These are phyloP conservation scores for Paracorniculantispora psalliotae DNA, from an alignment of 2,329 filamentous ascomycete species.

Conservation along the genomic window DNA sequence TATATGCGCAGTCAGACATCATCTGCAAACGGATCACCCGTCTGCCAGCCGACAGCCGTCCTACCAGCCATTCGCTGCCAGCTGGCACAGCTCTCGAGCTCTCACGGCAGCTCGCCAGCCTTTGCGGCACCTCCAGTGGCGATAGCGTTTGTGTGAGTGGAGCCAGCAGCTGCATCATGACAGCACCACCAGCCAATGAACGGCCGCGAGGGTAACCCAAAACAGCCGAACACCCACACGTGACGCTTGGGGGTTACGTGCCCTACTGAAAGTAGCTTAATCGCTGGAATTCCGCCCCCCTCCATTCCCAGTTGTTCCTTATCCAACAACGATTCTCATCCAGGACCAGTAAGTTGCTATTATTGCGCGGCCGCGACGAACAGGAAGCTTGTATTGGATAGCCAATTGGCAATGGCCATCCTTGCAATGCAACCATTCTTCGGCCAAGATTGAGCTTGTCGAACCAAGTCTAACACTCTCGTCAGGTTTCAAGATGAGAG, in stretches of 20 bases:
- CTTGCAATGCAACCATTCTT: not conserved
- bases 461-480: constrained; percentile 19
- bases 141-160: constrained; percentile 3
- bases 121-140: not conserved
- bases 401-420: not conserved
- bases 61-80: not conserved
- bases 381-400: constrained; percentile 1
- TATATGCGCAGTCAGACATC: not conserved
- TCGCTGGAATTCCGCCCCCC: constrained; percentile 26
- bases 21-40: not conserved
- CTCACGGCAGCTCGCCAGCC: not conserved
- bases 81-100: not conserved
- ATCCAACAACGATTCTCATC: constrained; percentile 44
- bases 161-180: not conserved
- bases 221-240: constrained; percentile 23
- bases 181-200: not conserved
- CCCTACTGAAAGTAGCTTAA: constrained; percentile 32
- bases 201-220: not conserved
- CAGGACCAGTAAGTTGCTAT: constrained; percentile 34
- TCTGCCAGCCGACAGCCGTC: not conserved
- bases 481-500: constrained; percentile 65
- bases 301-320: constrained; percentile 30
- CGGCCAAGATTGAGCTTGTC: too few species aligned
- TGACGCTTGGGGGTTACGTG: constrained; percentile 31
- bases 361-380: not conserved